Evolutionary conservation across 768 basidiomycete species (phyloP), one percentile per base, ranked within the genome.

Genomic region (Tricholoma furcatifolium): DNA sequence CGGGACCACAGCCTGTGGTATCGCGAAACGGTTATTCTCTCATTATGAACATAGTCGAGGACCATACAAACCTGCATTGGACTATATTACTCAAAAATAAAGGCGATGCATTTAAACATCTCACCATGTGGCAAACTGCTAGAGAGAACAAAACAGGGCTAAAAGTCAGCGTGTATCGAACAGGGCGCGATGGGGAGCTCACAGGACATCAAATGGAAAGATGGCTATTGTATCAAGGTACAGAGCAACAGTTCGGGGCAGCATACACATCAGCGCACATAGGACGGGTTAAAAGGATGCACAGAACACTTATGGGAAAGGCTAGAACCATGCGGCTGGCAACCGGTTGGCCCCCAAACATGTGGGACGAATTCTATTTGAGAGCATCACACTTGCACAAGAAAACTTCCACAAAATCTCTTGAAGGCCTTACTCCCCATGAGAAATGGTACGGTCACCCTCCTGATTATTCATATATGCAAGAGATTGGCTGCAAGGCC

Each of bases 261-360:
- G 60, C 65, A 0, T 59, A 72, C 52, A 70, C 66, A 7, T 70
- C 67, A 14, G 64, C 63, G 0, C 67, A 73, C 9, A 73, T 70
- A 44, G 68, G 72, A 6, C 50, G 59, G 15, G 70, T 67, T 2
- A 68, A 75, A 51, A 56, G 65, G 1, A 43, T 65, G 11, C 69
- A 74, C 47, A 51, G 60, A 17, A 72, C 67, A 0, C 50, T 70
- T 3, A 60, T 70, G 47, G 59, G 53, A 14, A 60, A 65, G 41
- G 63, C 58, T 4, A 50, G 58, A 1, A 51, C 70, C 0, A 70
- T 72, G 64, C 49, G 58, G 0, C 20, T 66, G 12, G 59, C 59
- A 2, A 43, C 56, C 12, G 36, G 59, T 4, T 43, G 68, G 61
- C 65, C 6, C 62, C n/a, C n/a, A n/a, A n/a, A n/a, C n/a, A n/a